Conservation (phyloP, 805 yeast genomes). For the Gaillardinia entomophila region DNA sequence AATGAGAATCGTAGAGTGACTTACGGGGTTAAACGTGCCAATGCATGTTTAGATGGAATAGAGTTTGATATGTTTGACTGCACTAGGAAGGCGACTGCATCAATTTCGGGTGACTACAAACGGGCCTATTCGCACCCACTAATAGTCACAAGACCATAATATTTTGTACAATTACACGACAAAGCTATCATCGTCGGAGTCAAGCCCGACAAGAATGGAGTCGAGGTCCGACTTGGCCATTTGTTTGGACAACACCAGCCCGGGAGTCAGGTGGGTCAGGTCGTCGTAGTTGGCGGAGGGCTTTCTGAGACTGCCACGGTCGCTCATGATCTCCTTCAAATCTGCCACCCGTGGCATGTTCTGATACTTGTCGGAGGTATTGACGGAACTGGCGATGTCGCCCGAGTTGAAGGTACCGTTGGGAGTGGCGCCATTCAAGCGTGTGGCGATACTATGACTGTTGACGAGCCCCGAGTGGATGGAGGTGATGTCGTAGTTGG, state of each 20-base stretch:
- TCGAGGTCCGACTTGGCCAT: constrained; percentile 26
- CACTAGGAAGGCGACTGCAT: no score
- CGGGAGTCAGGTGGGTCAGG: constrained; percentile 8
- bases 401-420: background rate
- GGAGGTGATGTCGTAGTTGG: constrained; percentile 34
- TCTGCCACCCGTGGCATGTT: constrained; percentile 29
- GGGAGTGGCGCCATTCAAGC: background rate
- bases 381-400: background rate
- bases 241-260: constrained; percentile 26
- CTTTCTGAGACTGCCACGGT: background rate
- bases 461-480: constrained; percentile 30
- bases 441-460: constrained; percentile 4
- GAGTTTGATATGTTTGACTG: no score
- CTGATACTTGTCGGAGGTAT: background rate
- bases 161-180: background rate
- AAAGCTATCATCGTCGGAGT: constrained; percentile 26
- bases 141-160: no score
- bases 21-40: no score
- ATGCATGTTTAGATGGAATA: no score
- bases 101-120: no score
- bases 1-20: no score
- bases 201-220: constrained; percentile 29
- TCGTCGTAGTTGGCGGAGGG: constrained; percentile 3
- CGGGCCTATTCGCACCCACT: no score
- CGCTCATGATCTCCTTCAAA: constrained; percentile 22